Evolutionary conservation across 768 basidiomycete genomes (phyloP).

Genomic region (Guyanaporus albipodus): DNA sequence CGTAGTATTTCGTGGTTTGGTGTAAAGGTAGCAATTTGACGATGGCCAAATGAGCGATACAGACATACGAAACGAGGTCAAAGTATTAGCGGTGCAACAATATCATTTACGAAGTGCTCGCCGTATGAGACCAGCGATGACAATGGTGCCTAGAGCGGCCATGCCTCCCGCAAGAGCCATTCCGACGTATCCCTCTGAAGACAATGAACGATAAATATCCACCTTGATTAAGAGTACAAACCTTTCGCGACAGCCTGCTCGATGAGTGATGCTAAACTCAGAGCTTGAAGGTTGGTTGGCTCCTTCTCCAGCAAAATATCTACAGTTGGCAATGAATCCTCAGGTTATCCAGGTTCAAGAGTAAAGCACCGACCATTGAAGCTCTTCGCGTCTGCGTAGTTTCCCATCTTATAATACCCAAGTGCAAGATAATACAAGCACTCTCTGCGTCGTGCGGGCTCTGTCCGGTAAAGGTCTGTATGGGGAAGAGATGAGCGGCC

Average conservation of each 20-base stretch:
- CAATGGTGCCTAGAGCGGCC: conserved; percentile 76
- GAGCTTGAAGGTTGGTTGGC: conserved; percentile 89
- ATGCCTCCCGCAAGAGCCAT: conserved; percentile 93
- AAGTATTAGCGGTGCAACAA: conserved; percentile 13
- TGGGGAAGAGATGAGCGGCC: conserved; percentile 8
- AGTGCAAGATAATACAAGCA: conserved; percentile 96
- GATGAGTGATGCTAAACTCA: conserved; percentile 80
- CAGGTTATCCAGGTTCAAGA: background rate
- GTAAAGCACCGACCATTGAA: conserved; percentile 73
- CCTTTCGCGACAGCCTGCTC: conserved; percentile 83
- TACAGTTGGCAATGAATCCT: conserved; percentile 30
- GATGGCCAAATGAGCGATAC: conserved; percentile 10
- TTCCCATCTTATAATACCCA: conserved; percentile 95
- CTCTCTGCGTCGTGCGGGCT: conserved; percentile 84
- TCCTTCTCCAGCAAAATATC: conserved; percentile 88
- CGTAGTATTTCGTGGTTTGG: conserved; percentile 7
- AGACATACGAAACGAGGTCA: conserved; percentile 11
- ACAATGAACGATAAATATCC: background rate
- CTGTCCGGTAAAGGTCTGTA: conserved; percentile 86
- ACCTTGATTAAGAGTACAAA: conserved; percentile 31
- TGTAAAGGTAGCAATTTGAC: conserved; percentile 9
- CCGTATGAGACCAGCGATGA: conserved; percentile 77
- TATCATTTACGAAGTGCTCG: conserved; percentile 58
- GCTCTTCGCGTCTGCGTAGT: conserved; percentile 86
- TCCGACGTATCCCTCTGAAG: conserved; percentile 93